Evolutionary conservation across 2,329 filamentous ascomycete species (phyloP), one percentile per base, ranked within the genome.

Genomic region (Talaromyces verruculosus): DNA sequence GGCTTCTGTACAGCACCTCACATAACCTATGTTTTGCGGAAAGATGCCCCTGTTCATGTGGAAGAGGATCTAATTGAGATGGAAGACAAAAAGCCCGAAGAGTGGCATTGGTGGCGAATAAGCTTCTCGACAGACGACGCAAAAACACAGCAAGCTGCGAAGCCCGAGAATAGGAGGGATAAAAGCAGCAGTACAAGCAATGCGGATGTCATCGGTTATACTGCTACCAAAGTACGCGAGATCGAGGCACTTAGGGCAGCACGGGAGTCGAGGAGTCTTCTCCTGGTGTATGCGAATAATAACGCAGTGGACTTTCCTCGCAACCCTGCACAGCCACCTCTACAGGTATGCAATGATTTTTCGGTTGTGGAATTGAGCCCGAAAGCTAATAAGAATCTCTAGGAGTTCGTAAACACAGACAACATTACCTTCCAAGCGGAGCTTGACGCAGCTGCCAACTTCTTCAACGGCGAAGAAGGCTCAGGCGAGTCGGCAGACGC

Each of bases 241-340:
- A 77, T 81, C 51, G 82, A 87, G 66, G 87, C 88, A 10, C 79
- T 88, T 61, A 76, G 81, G 69, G 79, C 85, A 68, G 83, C 84
- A 63, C 80, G 79, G 28, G 85, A 88, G 69, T 80, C 81, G 62
- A 79, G 76, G 37, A 81, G 79, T 8, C 84, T 83, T 2, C 74
- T 89, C 0, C 80, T 89, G 10, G 83, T 89, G 2, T 89, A 89
- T 72, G 87, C 86, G 22, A 86, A 82, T 69, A 81, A 84, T 25
- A 76, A 76, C 64, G 81, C 82, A 22, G 71, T 82, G 65, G 73
- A 72, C 28, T 74, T 76, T 58, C 69, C 71, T 53, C 72, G 71
- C 22, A 73, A 72, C 7, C 69, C 74, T 37, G 68, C 75, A 30
- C 79, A 79, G 0, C 64, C 71, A 25, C 70, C 76, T 59, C 73